These are phyloP conservation scores for Penicillium olsonii DNA, from an alignment of 2,329 filamentous ascomycete species.

Conservation along the genomic window DNA sequence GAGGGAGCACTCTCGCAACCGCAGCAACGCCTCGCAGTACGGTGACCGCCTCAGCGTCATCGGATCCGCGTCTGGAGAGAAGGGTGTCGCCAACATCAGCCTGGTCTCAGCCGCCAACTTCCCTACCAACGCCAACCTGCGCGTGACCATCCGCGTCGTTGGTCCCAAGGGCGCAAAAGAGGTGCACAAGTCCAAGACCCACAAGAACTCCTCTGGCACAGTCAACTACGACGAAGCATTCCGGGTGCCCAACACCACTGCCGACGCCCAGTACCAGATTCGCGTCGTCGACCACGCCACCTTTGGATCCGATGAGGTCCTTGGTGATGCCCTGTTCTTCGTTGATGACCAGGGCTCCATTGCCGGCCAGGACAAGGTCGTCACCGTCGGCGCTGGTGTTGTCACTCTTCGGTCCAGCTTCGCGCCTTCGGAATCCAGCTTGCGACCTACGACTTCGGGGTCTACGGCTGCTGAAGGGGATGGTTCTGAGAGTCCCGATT, in stretches of 20 bases:
- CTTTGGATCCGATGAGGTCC: conserved; percentile 77
- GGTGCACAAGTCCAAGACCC: conserved; percentile 88
- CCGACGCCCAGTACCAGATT: conserved; percentile 84
- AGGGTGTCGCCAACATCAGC: conserved; percentile 77
- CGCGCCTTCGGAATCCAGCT: conserved; percentile 49
- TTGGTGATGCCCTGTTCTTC: conserved; percentile 87
- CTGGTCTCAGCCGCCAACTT: conserved; percentile 78
- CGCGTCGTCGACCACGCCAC: conserved; percentile 82
- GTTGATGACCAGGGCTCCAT: conserved; percentile 76
- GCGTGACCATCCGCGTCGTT: conserved; percentile 70
- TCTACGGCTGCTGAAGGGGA: conserved; percentile 31
- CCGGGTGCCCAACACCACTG: conserved; percentile 68
- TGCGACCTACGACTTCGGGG: conserved; percentile 39
- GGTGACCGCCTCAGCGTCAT: conserved; percentile 53
- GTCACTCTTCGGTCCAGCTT: conserved; percentile 77
- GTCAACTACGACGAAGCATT: conserved; percentile 70
- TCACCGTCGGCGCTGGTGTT: conserved; percentile 71
- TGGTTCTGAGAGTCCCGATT: conserved; percentile 42
- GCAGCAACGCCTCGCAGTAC: conserved; percentile 54
- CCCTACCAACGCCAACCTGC: conserved; percentile 74
- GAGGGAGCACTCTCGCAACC: conserved; percentile 48
- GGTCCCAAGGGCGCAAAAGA: conserved; percentile 70
- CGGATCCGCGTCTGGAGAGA: conserved; percentile 53
- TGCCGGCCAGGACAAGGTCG: conserved; percentile 67
- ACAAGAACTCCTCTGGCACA: conserved; percentile 67